Evolutionary conservation across 371 early-diverging fungal species (phyloP).

Genomic region (Entomophthora muscae): DNA sequence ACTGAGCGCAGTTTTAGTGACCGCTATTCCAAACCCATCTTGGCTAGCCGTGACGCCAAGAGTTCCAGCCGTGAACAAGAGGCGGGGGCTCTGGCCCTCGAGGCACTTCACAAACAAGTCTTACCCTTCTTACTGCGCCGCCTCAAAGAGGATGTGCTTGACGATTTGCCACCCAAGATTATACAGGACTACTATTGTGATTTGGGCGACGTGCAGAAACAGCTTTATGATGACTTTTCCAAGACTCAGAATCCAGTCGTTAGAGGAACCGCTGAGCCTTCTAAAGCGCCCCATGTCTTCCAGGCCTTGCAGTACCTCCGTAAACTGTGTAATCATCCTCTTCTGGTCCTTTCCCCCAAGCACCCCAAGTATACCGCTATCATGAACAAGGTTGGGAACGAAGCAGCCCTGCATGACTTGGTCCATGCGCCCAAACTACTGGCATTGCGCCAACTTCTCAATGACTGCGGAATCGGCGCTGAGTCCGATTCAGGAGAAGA

Average conservation of each 20-base stretch:
- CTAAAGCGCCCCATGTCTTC: conserved; percentile 73
- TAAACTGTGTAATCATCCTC: conserved; percentile 93
- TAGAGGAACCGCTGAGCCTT: conserved; percentile 12
- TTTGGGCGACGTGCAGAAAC: conserved; percentile 66
- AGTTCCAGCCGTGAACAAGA: conserved; percentile 64
- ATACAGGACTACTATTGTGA: conserved; percentile 97
- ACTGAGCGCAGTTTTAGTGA: conserved; percentile 82
- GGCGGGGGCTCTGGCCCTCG: conserved; percentile 66
- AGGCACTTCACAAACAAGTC: conserved; percentile 90
- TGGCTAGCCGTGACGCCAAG: conserved; percentile 77
- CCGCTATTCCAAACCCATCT: conserved; percentile 76
- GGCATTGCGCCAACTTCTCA: conserved; percentile 68
- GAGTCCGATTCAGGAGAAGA: conserved; percentile 27
- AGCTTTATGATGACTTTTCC: conserved; percentile 80
- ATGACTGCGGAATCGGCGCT: conserved; percentile 85
- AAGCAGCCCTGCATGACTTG: conserved; percentile 56
- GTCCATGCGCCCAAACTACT: conserved; percentile 83
- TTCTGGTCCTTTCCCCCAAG: conserved; percentile 61
- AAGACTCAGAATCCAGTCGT: conserved; percentile 30
- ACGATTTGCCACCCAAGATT: conserved; percentile 98
- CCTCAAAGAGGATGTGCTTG: conserved; percentile 96
- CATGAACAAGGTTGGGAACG: conserved; percentile 33
- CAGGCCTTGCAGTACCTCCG: conserved; percentile 91
- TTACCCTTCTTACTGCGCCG: conserved; percentile 94
- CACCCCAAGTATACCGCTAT: conserved; percentile 68